Conservation (phyloP, 768 basidiomycete genomes). For the Phylloporus sp. region DNA sequence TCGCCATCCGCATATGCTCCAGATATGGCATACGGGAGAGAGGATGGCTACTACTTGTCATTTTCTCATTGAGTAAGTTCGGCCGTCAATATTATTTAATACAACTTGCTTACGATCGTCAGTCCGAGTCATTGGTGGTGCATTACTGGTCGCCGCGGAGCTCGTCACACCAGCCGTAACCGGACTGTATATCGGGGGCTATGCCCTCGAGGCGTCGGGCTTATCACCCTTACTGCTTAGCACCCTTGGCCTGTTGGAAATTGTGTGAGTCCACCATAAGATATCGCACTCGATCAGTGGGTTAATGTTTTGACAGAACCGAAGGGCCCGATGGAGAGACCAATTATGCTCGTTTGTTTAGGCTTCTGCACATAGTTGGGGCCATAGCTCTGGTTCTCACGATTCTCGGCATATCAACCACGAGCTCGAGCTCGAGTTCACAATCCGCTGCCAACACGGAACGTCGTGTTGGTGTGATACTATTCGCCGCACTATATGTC, state of each 20-base stretch:
- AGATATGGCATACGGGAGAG: slow-evolving; percentile 58
- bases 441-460: slow-evolving; percentile 23
- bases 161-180: slow-evolving; percentile 34
- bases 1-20: slow-evolving; percentile 43
- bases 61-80: slow-evolving; percentile 54
- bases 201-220: slow-evolving; percentile 39
- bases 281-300: background rate
- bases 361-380: slow-evolving; percentile 30
- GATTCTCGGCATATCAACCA: slow-evolving; percentile 31
- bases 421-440: slow-evolving; percentile 10
- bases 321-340: slow-evolving; percentile 25
- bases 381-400: slow-evolving; percentile 27
- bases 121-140: slow-evolving; percentile 60
- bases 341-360: slow-evolving; percentile 12
- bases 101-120: slow-evolving; percentile 3
- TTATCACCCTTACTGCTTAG: slow-evolving; percentile 38
- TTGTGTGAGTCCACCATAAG: slow-evolving; percentile 27
- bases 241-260: slow-evolving; percentile 35
- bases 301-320: slow-evolving; percentile 21
- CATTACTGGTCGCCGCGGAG: slow-evolving; percentile 55
- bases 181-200: slow-evolving; percentile 50
- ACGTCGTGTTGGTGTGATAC: slow-evolving; percentile 32
- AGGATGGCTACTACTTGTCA: slow-evolving; percentile 65
- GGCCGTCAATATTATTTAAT: background rate
- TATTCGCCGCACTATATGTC: slow-evolving; percentile 37